Percentiles rank a stretch among this genome's conserved stretches.
Evolutionary conservation across 2,329 filamentous ascomycete genomes (phyloP).

Genomic region (Paecilomyces sp.): DNA sequence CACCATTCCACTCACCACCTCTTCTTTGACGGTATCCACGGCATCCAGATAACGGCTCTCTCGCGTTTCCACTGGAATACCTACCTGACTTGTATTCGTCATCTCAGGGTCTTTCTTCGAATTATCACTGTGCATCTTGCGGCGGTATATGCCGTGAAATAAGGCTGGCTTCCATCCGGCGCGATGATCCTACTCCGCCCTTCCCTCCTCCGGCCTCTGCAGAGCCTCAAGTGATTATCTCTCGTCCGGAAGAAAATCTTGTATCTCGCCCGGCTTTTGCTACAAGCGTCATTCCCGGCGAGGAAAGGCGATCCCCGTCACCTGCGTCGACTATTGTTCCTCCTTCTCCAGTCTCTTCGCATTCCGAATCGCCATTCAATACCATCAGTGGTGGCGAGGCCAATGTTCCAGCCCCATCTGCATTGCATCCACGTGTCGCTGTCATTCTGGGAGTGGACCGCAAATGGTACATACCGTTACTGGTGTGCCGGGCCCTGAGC

Average conservation of each 20-base stretch:
- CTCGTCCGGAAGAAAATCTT: conserved; percentile 6
- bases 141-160: conserved; percentile 27
- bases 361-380: conserved; percentile 13
- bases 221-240: conserved; percentile 17
- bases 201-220: conserved; percentile 20
- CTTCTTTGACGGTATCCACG: neutral
- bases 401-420: conserved; percentile 20
- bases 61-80: neutral
- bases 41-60: neutral
- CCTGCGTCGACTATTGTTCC: conserved; percentile 17
- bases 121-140: conserved; percentile 1
- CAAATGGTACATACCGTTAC: conserved; percentile 66
- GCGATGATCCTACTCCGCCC: conserved; percentile 30
- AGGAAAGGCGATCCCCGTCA: conserved; percentile 24
- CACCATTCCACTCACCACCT: neutral
- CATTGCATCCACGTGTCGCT: conserved; percentile 68
- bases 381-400: conserved; percentile 22
- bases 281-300: conserved; percentile 11
- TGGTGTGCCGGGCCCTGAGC: conserved; percentile 65
- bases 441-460: conserved; percentile 67
- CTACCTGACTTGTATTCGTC: neutral
- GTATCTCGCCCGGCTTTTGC: conserved; percentile 5
- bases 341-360: conserved; percentile 21
- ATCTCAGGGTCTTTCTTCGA: neutral
- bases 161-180: conserved; percentile 34